A percentile compares a stretch with the other conserved stretches of the same genome.
Conservation (phyloP, 208 protist species). For the Porcisia hertigi region DNA sequence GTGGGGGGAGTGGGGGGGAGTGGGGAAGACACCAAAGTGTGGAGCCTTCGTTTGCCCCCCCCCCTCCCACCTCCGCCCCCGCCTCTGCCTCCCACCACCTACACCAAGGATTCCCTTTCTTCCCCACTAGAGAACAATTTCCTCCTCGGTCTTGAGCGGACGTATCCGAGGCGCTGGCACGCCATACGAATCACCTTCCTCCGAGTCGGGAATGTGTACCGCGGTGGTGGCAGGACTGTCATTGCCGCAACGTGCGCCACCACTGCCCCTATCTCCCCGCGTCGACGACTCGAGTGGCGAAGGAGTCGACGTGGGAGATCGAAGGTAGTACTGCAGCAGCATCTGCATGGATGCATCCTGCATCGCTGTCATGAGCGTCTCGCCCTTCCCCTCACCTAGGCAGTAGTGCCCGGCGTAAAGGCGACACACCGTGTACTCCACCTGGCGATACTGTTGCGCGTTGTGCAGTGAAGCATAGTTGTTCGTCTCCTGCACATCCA, state of each 20-base stretch:
- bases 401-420: constrained; percentile 69
- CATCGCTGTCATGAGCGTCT: constrained; percentile 82
- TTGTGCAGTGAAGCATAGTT: constrained; percentile 68
- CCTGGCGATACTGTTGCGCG: constrained; percentile 78
- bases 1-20: not conserved
- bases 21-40: not conserved
- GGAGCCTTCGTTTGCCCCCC: not conserved
- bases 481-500: constrained; percentile 90
- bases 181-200: not conserved
- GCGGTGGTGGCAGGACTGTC: not conserved
- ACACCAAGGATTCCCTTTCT: not conserved
- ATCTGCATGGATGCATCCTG: constrained; percentile 79
- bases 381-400: constrained; percentile 87
- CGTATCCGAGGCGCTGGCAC: constrained; percentile 30
- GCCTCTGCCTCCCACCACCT: not conserved
- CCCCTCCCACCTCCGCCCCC: not conserved
- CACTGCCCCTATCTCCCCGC: not conserved
- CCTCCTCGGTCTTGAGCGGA: constrained; percentile 33
- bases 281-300: constrained; percentile 1
- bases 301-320: not conserved
- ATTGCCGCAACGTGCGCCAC: not conserved
- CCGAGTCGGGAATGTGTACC: not conserved
- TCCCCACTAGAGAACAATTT: constrained; percentile 34
- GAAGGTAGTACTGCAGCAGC: constrained; percentile 82
- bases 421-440: constrained; percentile 83